Evolutionary conservation across 441 rosid species (phyloP).

Genomic region (Corymbia citriodora): DNA sequence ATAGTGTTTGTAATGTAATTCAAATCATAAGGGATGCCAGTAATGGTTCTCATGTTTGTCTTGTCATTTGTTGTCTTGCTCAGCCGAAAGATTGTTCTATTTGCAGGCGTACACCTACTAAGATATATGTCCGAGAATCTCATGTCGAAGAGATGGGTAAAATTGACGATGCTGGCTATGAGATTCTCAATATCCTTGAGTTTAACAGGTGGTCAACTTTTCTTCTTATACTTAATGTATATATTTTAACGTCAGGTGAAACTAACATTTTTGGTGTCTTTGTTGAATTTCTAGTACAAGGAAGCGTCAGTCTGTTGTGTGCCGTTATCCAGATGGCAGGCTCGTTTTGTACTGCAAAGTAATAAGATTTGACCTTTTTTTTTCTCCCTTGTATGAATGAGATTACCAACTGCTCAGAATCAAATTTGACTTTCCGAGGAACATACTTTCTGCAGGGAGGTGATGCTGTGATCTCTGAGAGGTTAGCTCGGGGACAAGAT

Average conservation of each 20-base stretch:
- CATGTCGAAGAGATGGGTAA: constrained; percentile 89
- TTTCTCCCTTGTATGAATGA: neutral
- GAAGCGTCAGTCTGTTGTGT: constrained; percentile 97
- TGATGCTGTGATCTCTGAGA: constrained; percentile 67
- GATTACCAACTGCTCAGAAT: constrained; percentile 7
- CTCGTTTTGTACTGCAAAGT: constrained; percentile 98
- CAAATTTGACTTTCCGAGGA: constrained; percentile 25
- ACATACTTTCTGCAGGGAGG: constrained; percentile 67
- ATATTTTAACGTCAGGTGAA: constrained; percentile 12
- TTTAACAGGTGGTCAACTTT: constrained; percentile 71
- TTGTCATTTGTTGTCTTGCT: neutral
- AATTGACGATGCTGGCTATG: constrained; percentile 79
- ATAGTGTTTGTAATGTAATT: neutral
- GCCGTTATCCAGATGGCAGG: constrained; percentile 87
- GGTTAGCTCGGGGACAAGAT: constrained; percentile 67
- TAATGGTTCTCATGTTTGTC: neutral
- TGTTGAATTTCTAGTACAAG: constrained; percentile 63
- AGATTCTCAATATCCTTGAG: constrained; percentile 92
- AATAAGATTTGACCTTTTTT: constrained; percentile 12
- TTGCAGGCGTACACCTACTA: constrained; percentile 88
- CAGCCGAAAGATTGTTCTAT: neutral
- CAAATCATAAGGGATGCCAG: neutral
- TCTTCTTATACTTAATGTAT: constrained; percentile 1
- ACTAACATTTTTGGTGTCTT: constrained; percentile 15
- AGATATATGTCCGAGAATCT: constrained; percentile 90